Evolutionary conservation across 495 filamentous ascomycete species (phyloP).

Genomic region (Chlorociboria aeruginascens): DNA sequence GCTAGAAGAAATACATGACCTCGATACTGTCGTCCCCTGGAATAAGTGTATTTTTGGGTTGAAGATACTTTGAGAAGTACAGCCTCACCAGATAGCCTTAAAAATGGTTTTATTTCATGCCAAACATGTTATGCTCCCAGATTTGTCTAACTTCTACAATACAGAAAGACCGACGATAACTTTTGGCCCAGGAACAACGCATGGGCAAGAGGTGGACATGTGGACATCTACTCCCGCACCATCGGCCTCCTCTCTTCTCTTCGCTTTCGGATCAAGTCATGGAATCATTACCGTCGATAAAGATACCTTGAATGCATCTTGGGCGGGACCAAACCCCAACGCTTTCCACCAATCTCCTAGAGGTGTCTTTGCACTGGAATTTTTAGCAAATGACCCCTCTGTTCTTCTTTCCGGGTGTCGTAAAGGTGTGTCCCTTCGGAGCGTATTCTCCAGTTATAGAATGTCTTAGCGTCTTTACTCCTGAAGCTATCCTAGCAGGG

Average conservation of each 20-base stretch:
- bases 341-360: background rate
- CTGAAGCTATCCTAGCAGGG: too few relatives aligned
- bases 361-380: slow-evolving; percentile 16
- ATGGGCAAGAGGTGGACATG: slow-evolving; percentile 3
- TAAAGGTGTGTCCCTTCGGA: background rate
- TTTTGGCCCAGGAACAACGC: background rate
- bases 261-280: slow-evolving; percentile 12
- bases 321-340: slow-evolving; percentile 2
- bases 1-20: too few relatives aligned
- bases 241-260: slow-evolving; percentile 5
- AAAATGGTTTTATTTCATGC: too few relatives aligned
- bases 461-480: too few relatives aligned
- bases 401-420: slow-evolving; percentile 16
- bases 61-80: too few relatives aligned
- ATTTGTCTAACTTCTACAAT: background rate
- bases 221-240: slow-evolving; percentile 10
- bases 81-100: too few relatives aligned
- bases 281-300: slow-evolving; percentile 12
- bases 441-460: too few relatives aligned
- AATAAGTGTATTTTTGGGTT: too few relatives aligned
- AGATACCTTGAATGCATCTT: slow-evolving; percentile 1
- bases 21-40: too few relatives aligned
- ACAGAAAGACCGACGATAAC: background rate
- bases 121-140: too few relatives aligned
- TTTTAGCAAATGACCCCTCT: slow-evolving; percentile 1